Evolutionary conservation across 1,284 basidiomycete species (phyloP).

Genomic region (Schizopora paradoxa): DNA sequence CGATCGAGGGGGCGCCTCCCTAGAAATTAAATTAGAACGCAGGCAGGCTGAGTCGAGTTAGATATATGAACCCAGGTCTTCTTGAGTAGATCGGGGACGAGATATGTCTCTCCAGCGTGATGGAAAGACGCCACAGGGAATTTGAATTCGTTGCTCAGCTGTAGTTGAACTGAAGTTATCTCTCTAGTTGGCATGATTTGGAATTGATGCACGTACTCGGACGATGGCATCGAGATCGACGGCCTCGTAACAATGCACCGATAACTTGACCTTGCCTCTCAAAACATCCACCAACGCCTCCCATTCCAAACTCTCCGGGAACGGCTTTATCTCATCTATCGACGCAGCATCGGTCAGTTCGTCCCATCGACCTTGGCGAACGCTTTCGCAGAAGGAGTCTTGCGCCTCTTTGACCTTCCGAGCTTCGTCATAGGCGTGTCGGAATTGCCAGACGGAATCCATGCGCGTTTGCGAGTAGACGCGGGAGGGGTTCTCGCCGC

Average conservation of each 20-base stretch:
- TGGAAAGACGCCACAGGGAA: slow-evolving; percentile 82
- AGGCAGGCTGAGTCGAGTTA: not conserved
- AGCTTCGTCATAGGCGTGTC: slow-evolving; percentile 51
- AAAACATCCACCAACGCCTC: slow-evolving; percentile 81
- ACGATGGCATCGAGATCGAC: slow-evolving; percentile 73
- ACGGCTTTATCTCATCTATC: too few species aligned
- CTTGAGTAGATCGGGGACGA: slow-evolving; percentile 77
- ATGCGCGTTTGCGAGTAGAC: slow-evolving; percentile 31
- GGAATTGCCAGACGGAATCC: slow-evolving; percentile 54
- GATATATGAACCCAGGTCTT: slow-evolving; percentile 49
- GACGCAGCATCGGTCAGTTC: too few species aligned
- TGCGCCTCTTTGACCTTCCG: slow-evolving; percentile 65
- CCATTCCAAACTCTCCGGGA: slow-evolving; percentile 76
- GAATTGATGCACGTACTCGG: slow-evolving; percentile 44
- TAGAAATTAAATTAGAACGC: not conserved
- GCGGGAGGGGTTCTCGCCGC: slow-evolving; percentile 17
- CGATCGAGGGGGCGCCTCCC: slow-evolving; percentile 35
- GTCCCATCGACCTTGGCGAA: slow-evolving; percentile 50
- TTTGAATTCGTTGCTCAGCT: slow-evolving; percentile 75
- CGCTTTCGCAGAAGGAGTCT: slow-evolving; percentile 62
- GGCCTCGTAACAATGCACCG: slow-evolving; percentile 71
- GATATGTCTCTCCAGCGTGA: slow-evolving; percentile 83
- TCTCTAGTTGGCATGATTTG: slow-evolving; percentile 22
- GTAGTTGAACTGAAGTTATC: not conserved
- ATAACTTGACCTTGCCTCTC: slow-evolving; percentile 65